Base-by-base conservation (phyloP, 106 monocot species). In the Alisma plantagoaquatica region DNA sequence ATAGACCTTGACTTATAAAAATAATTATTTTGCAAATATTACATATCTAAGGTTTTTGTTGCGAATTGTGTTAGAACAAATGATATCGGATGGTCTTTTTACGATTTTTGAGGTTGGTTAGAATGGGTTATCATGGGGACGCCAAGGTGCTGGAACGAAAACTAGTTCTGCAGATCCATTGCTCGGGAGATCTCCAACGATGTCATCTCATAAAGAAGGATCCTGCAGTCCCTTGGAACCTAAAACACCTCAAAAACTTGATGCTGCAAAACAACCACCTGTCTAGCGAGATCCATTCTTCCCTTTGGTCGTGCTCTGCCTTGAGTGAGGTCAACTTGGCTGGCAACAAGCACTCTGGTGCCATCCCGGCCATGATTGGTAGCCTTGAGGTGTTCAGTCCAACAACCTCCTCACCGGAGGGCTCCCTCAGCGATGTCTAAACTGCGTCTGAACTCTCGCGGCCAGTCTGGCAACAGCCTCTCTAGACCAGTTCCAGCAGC, bases 151-250 rank as follows among this genome's bases (percentile, higher is more conserved):
- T 41, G 85, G 10, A 56, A 32, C 16, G 42, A 49, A 17, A 92
- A 86, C 57, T 51, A 22, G 23, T 79, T 92, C 59, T 76, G 75
- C 32, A 86, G 86, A 45, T 53, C 47, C 50, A 27, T 92, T 0
- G 86, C 82, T 12, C 26, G 45, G 15, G 81, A 78, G 61, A 76
- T 92, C 33, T 48, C 68, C 16, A 55, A 53, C 17, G 82, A 78
- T 3, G 15, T 57, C 0, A 60, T 1, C 65, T 92, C 12, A 82
- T 75, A 12, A 22, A 14, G 1, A 54, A 10, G 35, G 8, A 78
- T 86, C n/a, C 92, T 86, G 46, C 63, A 45, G 27, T 66, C 71
- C 29, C 75, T 88, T 0, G 81, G 78, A 59, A 42, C 4, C 48
- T 92, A 31, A 57, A 57, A 25, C 2, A 18, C 0, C 68, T 92